Base-by-base conservation (phyloP, 1,284 basidiomycete species). In the Mycena citricolor region DNA sequence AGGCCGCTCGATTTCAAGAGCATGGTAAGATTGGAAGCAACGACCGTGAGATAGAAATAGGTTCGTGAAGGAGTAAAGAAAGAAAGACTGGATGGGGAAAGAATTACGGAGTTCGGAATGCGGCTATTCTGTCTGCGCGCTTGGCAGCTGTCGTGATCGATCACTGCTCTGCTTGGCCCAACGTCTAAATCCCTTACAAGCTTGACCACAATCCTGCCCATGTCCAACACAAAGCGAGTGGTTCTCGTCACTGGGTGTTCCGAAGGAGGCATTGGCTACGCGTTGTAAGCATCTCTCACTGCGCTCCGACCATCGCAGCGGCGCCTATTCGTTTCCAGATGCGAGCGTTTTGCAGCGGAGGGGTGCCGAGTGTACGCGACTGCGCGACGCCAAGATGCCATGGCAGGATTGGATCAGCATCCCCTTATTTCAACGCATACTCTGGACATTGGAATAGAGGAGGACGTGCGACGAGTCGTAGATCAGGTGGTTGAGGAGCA, bases 211-310 rank as follows among this genome's bases (percentile, higher is more conserved):
- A 32, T 11, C 19, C 23, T 28, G 22, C 21, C 33, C 23, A 8
- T 32, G 23, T 28, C 41, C 31, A 40, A 40, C 31, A 23, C 31
- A 25, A 11, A 17, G 12, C 49, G 30, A 19, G 70, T 85, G 11
- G 80, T 84, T 21, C 66, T 86, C 26, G 66, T 88, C 36, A 87
- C 85, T 17, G 86, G 86, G 2, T 83, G 82, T 56, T 76, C 81
- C 1, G 63, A 69, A 12, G 86, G 86, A 0, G 84, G 86, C 8
- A 87, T 88, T 45, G 86, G 86, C 11, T 81, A 73, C 54, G 64
- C 73, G 5, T 57, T 86, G 82, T 79, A 59, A 47, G 81, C 74
- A 13, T 29, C 26, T 31, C 31, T 20, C 19, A 16, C 14, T 16
- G 19, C 4, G 20, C 12, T 23, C 23, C 19, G 30, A n/a, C n/a